Evolutionary conservation across 768 basidiomycete genomes (phyloP), one percentile per base, ranked within the genome.

Genomic region (Boletus rex-veris): DNA sequence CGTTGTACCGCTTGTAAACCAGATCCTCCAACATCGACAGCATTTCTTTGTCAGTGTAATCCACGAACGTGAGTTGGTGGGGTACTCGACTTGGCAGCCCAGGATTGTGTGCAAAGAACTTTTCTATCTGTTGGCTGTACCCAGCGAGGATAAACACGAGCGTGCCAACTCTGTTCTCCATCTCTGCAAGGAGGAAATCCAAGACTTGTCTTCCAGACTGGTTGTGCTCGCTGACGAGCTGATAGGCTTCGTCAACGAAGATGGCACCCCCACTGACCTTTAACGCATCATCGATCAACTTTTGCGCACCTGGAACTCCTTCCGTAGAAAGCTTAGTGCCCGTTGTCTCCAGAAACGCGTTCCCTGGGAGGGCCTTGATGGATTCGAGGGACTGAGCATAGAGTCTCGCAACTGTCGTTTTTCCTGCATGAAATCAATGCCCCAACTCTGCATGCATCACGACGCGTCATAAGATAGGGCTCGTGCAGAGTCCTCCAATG

Each of bases 241-340:
- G 87, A 56, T 89, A 89, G 1, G 87, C 85, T 60, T 89, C 88
- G 60, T 89, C 87, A 39, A 88, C 71, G 65, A 89, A 89, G 45
- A 89, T 76, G 11, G 78, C 73, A 0, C 86, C 87, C 35, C 86
- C 87, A 0, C 85, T 86, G 0, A 67, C 77, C 4, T 75, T 75
- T n/a, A 81, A 40, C 1, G 82, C 71, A 0, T 70, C 66, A 21
- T 84, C 79, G 14, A 88, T 60, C n/a, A 76, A 61, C 50, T 80
- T 80, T 64, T 84, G 77, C 1, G 74, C 73, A 3, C 75, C 81
- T 24, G 64, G 55, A 0, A 88, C 80, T 3, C 84, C 85, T 7
- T 85, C 81, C 45, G 78, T 75, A 4, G 84, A 78, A 12, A 88
- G 69, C 0, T 77, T 72, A 3, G 86, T 75, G 0, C 87, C 86